Evolutionary conservation across 495 filamentous ascomycete genomes (phyloP).

Genomic region (Hapsidospora chrysogenum): DNA sequence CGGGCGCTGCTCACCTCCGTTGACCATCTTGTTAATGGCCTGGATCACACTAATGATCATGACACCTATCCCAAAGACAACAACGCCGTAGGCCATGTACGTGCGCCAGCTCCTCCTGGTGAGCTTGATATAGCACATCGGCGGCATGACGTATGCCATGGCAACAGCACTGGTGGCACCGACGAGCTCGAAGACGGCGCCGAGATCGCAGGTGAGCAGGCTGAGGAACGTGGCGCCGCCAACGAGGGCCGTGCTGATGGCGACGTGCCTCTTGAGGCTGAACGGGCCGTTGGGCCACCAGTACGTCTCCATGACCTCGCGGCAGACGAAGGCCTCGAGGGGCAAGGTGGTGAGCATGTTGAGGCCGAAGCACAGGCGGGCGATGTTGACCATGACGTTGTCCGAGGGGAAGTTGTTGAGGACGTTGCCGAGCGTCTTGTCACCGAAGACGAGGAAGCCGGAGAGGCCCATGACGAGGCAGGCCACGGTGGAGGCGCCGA

Average conservation of each 20-base stretch:
- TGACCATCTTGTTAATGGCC: conserved; percentile 48
- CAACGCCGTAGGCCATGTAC: conserved; percentile 48
- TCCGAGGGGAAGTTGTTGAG: conserved; percentile 90
- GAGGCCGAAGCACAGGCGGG: conserved; percentile 82
- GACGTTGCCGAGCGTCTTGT: conserved; percentile 82
- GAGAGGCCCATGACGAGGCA: conserved; percentile 78
- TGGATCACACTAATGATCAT: conserved; percentile 73
- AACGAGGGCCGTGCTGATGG: conserved; percentile 68
- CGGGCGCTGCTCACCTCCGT: no score
- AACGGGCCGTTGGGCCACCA: conserved; percentile 68
- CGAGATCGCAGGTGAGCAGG: conserved; percentile 80
- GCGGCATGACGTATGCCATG: conserved; percentile 87
- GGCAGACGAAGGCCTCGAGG: conserved; percentile 90
- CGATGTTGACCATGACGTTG: conserved; percentile 86
- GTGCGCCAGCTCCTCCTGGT: conserved; percentile 64
- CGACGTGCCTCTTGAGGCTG: conserved; percentile 67
- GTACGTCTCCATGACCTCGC: conserved; percentile 91
- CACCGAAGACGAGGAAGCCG: conserved; percentile 86
- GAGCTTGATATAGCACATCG: conserved; percentile 86
- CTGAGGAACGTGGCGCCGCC: conserved; percentile 59
- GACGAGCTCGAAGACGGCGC: conserved; percentile 86
- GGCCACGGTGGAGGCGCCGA: conserved; percentile 70
- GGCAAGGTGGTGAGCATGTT: conserved; percentile 98
- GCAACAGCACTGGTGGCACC: conserved; percentile 89
- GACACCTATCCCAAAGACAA: conserved; percentile 62